Evolutionary conservation across 768 basidiomycete genomes (phyloP), one percentile per base, ranked within the genome.

Genomic region (Suillus weaverae): DNA sequence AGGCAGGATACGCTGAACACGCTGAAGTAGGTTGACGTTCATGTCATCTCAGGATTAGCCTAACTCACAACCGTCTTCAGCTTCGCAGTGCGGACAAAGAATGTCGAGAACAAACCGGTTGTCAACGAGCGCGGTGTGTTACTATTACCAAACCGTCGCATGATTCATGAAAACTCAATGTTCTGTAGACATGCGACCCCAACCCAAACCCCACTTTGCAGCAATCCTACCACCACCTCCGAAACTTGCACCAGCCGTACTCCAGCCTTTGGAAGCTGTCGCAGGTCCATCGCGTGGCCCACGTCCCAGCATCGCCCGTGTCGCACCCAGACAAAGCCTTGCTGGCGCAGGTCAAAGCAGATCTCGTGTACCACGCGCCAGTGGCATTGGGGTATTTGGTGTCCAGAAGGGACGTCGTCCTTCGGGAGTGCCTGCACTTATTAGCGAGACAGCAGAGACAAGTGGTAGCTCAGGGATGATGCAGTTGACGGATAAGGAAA

Each of bases 1-100:
- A 81, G 91, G 62, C 88, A 92, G 74, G 94, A 96, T 76, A 94
- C 94, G 5, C 80, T 95, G 18, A 94, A 95, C 74, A 96, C 95
- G 5, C 81, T 97, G n/a, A 94, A 95, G 93, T 92, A 10, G 3
- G 39, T 41, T 41, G 18, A 30, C 18, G 1, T 43, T 70, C 57
- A 83, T 77, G 32, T 26, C 48, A 13, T 41, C 57, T 55, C 26
- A 33, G 10, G 5, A 16, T 62, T 38, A 56, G 10, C 39, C 64
- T 14, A 63, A 62, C 56, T 22, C 20, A 22, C 9, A n/a, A 56
- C 38, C 61, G 56, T 48, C 79, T 13, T 11, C 69, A 86, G 92
- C 72, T 95, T 94, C 70, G 92, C 91, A 16, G 87, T 88, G 43
- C 85, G 91, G 44, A 92, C 94, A 22, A 93, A 93, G 83, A 90